Percentiles rank a stretch among this genome's conserved stretches.
Conservation (phyloP, 805 yeast species). For the Suhomyces sp. region DNA sequence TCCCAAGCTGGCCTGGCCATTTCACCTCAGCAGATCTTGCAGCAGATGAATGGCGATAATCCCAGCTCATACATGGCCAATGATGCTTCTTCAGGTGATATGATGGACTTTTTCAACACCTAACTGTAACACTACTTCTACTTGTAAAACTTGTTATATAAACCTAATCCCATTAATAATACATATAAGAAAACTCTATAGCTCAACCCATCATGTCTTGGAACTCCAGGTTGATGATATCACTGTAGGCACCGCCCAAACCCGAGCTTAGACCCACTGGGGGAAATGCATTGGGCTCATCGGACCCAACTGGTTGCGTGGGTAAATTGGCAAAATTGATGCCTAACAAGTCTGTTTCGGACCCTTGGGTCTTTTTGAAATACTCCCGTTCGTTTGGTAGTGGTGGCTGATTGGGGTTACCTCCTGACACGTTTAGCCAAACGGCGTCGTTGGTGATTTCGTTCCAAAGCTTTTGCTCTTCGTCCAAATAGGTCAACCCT, state of each 20-base stretch:
- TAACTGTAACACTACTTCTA: constrained; percentile 7
- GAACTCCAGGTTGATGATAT: constrained; percentile 38
- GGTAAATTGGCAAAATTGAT: constrained; percentile 1
- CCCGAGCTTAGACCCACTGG: constrained; percentile 2
- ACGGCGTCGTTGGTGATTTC: constrained; percentile 75
- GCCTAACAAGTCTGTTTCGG: background rate
- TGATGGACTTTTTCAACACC: constrained; percentile 28
- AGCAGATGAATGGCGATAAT: constrained; percentile 22
- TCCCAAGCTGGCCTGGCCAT: constrained; percentile 16
- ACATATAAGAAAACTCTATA: background rate
- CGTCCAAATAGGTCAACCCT: constrained; percentile 40
- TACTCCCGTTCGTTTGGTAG: background rate
- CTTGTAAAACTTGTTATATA: background rate
- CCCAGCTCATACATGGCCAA: background rate
- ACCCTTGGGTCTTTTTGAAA: constrained; percentile 4
- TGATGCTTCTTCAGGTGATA: constrained; percentile 5
- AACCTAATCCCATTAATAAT: background rate
- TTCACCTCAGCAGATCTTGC: constrained; percentile 40
- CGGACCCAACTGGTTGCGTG: background rate
- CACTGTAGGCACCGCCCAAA: constrained; percentile 31
- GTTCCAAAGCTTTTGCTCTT: constrained; percentile 62
- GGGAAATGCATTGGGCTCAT: background rate
- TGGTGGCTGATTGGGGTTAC: constrained; percentile 19
- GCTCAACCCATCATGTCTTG: constrained; percentile 18
- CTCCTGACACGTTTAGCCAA: constrained; percentile 51